Evolutionary conservation across 306 rosid genomes (phyloP).

Genomic region (Morella rubra): DNA sequence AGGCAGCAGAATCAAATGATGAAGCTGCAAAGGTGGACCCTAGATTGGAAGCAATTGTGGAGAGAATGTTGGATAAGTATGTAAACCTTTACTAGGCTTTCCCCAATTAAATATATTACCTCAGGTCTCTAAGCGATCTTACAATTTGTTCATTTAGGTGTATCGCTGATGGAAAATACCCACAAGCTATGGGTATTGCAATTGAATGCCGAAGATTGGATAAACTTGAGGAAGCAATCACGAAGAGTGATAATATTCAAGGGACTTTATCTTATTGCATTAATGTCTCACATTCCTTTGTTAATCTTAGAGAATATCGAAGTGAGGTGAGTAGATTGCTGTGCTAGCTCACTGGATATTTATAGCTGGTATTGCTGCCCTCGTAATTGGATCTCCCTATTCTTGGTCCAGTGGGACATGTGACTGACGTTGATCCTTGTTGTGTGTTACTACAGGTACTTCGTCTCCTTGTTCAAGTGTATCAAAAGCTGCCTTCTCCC

Average conservation of each 20-base stretch:
- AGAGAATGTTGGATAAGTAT: conserved; percentile 95
- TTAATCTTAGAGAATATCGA: conserved; percentile 89
- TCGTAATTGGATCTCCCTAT: not conserved
- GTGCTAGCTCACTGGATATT: not conserved
- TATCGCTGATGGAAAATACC: conserved; percentile 86
- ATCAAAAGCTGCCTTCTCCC: conserved; percentile 89
- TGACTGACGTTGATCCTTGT: conserved; percentile 5
- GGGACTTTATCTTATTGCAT: conserved; percentile 95
- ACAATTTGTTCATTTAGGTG: conserved; percentile 54
- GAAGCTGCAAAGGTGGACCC: conserved; percentile 66
- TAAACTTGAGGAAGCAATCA: conserved; percentile 97
- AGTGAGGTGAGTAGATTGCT: conserved; percentile 59
- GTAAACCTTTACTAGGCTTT: conserved; percentile 23
- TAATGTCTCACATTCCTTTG: conserved; percentile 81
- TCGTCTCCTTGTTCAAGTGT: conserved; percentile 89
- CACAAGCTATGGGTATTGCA: conserved; percentile 98
- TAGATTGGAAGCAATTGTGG: conserved; percentile 92
- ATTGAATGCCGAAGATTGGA: conserved; percentile 97
- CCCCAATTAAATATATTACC: conserved; percentile 3
- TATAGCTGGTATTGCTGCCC: not conserved
- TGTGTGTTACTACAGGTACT: conserved; percentile 59
- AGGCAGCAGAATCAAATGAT: conserved; percentile 75
- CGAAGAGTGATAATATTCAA: conserved; percentile 85
- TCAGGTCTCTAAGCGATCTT: conserved; percentile 10
- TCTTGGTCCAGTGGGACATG: conserved; percentile 7